phyloP scores from a whole-genome alignment of 495 filamentous ascomycete species.

The Neurospora pannonica region DNA sequence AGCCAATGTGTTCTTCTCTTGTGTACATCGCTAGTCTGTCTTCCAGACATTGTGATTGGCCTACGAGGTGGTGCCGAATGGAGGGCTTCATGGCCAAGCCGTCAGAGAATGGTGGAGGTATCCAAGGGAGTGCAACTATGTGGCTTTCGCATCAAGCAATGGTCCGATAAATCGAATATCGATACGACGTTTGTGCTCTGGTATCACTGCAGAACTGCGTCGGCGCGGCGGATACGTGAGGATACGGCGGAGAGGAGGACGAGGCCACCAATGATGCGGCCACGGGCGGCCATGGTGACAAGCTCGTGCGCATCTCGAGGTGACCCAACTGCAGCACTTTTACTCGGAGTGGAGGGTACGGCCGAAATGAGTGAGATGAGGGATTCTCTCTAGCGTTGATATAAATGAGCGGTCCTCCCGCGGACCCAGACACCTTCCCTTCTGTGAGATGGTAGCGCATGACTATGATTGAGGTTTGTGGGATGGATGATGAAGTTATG shows the following conservation, averaged over 20 bases:
- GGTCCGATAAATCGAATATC: not conserved
- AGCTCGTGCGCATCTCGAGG: not conserved
- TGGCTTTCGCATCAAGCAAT: not conserved
- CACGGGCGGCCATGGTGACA: not conserved
- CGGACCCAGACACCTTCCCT: not conserved
- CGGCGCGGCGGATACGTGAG: not conserved
- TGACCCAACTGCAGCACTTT: not conserved
- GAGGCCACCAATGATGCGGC: constrained; percentile 15
- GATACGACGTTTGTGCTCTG: not conserved
- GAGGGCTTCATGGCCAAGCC: not conserved
- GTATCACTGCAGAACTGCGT: not conserved
- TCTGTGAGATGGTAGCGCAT: not conserved
- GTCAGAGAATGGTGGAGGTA: not conserved
- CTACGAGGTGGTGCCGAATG: not conserved
- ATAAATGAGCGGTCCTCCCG: not conserved
- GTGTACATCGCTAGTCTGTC: not conserved
- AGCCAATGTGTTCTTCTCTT: not conserved
- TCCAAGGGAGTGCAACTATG: not conserved
- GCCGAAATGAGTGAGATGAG: not conserved
- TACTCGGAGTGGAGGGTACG: not conserved
- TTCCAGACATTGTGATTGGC: not conserved
- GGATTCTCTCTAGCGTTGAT: not conserved
- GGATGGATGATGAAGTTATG: not conserved
- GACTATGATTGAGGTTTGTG: not conserved
- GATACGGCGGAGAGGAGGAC: not conserved